Base-by-base conservation (phyloP, 805 yeast genomes). In the Candida morakotiae region DNA sequence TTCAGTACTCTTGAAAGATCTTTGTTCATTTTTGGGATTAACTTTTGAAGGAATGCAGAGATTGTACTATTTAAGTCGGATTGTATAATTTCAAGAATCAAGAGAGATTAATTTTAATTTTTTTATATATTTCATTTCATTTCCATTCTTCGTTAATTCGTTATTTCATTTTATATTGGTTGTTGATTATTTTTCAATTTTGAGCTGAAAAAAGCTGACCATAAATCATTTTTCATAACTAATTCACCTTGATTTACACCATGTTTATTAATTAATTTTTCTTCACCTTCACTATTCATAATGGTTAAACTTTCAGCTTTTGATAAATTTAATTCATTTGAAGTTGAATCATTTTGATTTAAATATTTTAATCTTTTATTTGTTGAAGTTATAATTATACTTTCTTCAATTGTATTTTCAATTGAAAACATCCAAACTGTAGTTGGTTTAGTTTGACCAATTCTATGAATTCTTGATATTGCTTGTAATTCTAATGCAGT, bases 351-450 rank as follows among this genome's bases (percentile, higher is more conserved):
- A 11, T 27, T 14, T 21, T 31, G 28, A 31, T 55, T 55, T 34
- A 61, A 51, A 45, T 66, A 67, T 40, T 65, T 66, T 10, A 81
- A 46, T 33, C 93, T 63, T 46, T 76, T 79, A 41, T 75, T 70
- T 0, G 88, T 78, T 0, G 87, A 73, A 37, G 83, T 56, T n/a
- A 76, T 60, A 23, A 87, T 75, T 31, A 93, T 85, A 31, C 87
- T 82, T 53, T 91, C 96, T 57, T 93, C 98, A 11, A 93, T 95
- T 0, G 95, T 79, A 28, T 82, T 80, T 39, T 75, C 77, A 39
- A 89, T 83, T 17, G 84, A 80, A 63, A 91, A 88, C 76, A 84
- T 82, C 96, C 98, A 93, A 1, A 91, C 95, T 1, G 81, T 83
- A 0, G 98, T 93, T 11, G 76, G 79, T 30, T 71, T 66, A 2